phyloP scores from a whole-genome alignment of 331 rosid species.

The Acacia pycnantha region DNA sequence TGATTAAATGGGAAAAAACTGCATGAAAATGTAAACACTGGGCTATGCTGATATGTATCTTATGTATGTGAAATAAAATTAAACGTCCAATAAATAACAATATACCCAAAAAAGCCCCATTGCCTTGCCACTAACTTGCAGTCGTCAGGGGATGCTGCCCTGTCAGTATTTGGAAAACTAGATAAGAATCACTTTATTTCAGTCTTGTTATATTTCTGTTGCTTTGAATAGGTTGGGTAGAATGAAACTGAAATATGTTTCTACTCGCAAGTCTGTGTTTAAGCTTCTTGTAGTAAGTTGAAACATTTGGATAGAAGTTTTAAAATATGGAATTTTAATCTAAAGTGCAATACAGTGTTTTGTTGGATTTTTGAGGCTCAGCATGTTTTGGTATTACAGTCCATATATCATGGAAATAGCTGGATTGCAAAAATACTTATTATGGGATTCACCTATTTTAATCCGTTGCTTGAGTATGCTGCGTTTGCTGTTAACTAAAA shows the following conservation, averaged over 20 bases:
- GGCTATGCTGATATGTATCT: neutral
- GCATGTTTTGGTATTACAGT: slow-evolving; percentile 8
- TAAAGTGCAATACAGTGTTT: neutral
- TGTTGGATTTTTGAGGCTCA: neutral
- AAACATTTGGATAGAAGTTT: neutral
- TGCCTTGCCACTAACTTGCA: neutral
- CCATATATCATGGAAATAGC: neutral
- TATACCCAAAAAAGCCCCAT: neutral
- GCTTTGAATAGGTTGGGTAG: neutral
- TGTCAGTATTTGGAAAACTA: neutral
- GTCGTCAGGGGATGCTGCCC: neutral
- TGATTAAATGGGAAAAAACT: neutral
- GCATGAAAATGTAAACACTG: slow-evolving; percentile 1
- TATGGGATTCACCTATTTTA: neutral
- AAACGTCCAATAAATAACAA: neutral
- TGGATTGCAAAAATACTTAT: neutral
- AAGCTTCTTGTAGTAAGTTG: neutral
- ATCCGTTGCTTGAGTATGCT: neutral
- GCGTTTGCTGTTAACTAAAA: neutral
- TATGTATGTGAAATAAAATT: too few relatives aligned
- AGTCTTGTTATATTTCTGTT: neutral
- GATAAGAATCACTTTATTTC: neutral
- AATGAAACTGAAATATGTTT: neutral
- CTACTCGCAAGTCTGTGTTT: neutral
- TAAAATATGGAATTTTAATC: neutral